Conservation (phyloP, 2,329 filamentous ascomycete species). For the Hymenoscyphus fructigenus region DNA sequence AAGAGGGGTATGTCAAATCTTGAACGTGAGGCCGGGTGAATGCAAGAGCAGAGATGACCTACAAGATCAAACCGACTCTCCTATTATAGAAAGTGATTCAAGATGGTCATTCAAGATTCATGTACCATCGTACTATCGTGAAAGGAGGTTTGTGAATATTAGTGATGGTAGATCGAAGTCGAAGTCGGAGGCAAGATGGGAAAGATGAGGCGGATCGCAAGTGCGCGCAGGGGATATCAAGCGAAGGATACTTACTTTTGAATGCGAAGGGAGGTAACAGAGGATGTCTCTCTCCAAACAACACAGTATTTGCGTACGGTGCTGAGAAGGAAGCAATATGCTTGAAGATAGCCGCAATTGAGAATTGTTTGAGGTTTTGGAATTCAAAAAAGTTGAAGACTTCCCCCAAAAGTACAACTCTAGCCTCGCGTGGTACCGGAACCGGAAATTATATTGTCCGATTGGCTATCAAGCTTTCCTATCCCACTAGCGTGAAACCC, state of each 20-base stretch:
- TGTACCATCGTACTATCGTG: neutral
- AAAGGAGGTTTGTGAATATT: neutral
- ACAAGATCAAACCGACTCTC: neutral
- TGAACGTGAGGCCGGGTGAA: neutral
- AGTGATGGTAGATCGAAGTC: neutral
- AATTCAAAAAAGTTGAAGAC: neutral
- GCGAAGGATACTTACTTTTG: neutral
- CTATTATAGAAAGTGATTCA: neutral
- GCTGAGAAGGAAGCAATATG: neutral
- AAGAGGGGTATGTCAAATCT: neutral
- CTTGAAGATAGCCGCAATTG: neutral
- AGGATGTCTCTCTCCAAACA: neutral
- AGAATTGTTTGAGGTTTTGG: neutral
- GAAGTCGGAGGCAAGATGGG: neutral
- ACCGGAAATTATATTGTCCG: neutral
- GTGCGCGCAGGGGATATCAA: neutral
- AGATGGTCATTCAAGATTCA: neutral
- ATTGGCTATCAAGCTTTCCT: neutral
- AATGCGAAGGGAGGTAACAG: neutral
- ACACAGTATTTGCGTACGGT: neutral
- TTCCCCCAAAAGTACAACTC: neutral
- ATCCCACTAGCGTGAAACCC: neutral
- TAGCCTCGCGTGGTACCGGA: neutral
- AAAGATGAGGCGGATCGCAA: neutral
- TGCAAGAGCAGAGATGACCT: neutral